Evolutionary conservation across 495 filamentous ascomycete species (phyloP).

Genomic region (Hypoxylon lienhwacheense): DNA sequence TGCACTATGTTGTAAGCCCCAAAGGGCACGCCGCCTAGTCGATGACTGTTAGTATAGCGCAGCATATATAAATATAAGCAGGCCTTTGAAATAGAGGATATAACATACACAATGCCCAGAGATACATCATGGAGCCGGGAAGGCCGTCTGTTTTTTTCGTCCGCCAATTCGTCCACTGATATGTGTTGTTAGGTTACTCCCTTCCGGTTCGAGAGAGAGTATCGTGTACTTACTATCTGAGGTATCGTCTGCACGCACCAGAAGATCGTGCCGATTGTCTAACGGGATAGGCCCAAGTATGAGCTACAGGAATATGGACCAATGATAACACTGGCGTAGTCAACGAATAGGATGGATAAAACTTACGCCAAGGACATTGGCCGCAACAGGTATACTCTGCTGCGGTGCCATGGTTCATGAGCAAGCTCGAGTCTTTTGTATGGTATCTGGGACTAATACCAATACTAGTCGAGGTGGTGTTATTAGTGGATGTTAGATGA

Average conservation of each 20-base stretch:
- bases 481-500: too few relatives aligned
- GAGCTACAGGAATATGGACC: background rate
- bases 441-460: background rate
- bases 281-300: background rate
- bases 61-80: too few relatives aligned
- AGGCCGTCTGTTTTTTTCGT: conserved; percentile 73
- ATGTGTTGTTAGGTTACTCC: too few relatives aligned
- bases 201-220: too few relatives aligned
- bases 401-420: conserved; percentile 46
- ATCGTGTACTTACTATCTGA: conserved; percentile 20
- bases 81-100: background rate
- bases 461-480: too few relatives aligned
- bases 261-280: conserved; percentile 37
- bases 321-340: background rate
- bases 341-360: background rate
- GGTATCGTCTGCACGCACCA: conserved; percentile 55
- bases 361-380: conserved; percentile 55
- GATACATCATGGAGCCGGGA: conserved; percentile 71
- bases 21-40: conserved; percentile 49
- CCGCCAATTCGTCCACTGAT: conserved; percentile 66
- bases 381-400: conserved; percentile 48
- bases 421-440: background rate
- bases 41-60: conserved; percentile 4
- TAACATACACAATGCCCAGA: conserved; percentile 67
- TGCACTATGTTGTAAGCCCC: conserved; percentile 52